These are phyloP conservation scores for Thraustochytrium striatum DNA, from an alignment of 352 stramenopile species.

Conservation along the genomic window DNA sequence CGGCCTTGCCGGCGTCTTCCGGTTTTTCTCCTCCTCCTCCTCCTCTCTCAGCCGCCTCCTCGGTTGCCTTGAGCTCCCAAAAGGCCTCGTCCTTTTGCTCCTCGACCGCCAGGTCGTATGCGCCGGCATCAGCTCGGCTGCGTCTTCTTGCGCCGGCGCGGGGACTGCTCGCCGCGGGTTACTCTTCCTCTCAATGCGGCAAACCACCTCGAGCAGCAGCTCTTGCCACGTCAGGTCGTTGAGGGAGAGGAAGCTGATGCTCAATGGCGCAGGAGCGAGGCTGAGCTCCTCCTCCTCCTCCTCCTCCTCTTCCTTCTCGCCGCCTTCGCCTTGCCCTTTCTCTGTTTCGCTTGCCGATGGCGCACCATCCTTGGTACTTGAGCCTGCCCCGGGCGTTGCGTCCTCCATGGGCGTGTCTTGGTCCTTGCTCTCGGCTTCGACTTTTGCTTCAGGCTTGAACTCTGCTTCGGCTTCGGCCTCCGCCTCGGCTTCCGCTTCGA, in stretches of 20 bases:
- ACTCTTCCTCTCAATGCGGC: not conserved
- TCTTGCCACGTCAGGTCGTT: conserved; percentile 45
- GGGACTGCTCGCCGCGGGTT: not conserved
- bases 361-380: too few relatives aligned
- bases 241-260: conserved; percentile 27
- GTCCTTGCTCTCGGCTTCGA: too few relatives aligned
- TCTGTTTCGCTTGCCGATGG: too few relatives aligned
- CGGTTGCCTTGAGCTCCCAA: not conserved
- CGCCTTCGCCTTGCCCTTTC: too few relatives aligned
- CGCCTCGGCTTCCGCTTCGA: too few relatives aligned
- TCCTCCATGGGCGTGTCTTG: too few relatives aligned
- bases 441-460: too few relatives aligned
- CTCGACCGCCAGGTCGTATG: conserved; percentile 30
- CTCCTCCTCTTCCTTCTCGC: too few relatives aligned
- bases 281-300: not conserved
- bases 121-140: not conserved
- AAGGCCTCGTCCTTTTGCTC: conserved; percentile 13
- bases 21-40: not conserved
- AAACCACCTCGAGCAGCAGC: conserved; percentile 33
- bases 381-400: too few relatives aligned
- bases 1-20: too few relatives aligned
- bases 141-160: not conserved
- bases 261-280: not conserved
- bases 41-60: not conserved
- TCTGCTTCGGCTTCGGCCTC: too few relatives aligned